Base-by-base conservation (phyloP, 2,329 filamentous ascomycete species). In the Trichophyton simii region DNA sequence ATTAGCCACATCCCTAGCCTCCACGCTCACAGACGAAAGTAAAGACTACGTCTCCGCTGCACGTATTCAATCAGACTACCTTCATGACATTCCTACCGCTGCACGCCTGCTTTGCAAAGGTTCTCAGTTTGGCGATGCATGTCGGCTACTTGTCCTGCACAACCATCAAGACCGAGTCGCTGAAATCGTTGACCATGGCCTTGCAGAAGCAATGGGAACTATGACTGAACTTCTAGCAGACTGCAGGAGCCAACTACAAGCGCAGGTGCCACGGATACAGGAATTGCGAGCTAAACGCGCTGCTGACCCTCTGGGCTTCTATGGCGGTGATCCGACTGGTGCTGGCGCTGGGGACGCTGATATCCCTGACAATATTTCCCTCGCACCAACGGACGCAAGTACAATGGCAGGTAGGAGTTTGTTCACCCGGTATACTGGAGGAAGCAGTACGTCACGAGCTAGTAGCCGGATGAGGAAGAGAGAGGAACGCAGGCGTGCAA, bases 151-250 rank as follows among this genome's bases (percentile, higher is more conserved):
- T 41, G 81, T 83, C 3, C 79, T 87, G 2, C 81, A 83, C 64
- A 75, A 77, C 1, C 81, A 83, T 15, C 75, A 82, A 0, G 78
- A 84, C 0, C 81, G 95, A 3, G 80, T 97, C 38, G 75, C 77
- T 31, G 75, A 81, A 0, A 82, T 88, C 60, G 80, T 99, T 13
- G 92, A 99, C 70, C 75, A 82, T 0, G 89, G 88, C 1, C 83
- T 99, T 4, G 82, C 86, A 3, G 92, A 97, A 62, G 85, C 88
- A 1, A 85, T 94, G 61, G 87, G 87, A 22, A 84, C 83, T 60
- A 91, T 87, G 68, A 96, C 91, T 0, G 94, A 97, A 71, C 85
- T 97, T 63, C 83, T 99, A 9, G 90, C 94, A 1, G 94, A 99
- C 72, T 97, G 92, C 82, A 90, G 89, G 72, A 80, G 80, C 0